Evolutionary conservation across 2,329 filamentous ascomycete genomes (phyloP).

Genomic region (Peltaster fructicola): DNA sequence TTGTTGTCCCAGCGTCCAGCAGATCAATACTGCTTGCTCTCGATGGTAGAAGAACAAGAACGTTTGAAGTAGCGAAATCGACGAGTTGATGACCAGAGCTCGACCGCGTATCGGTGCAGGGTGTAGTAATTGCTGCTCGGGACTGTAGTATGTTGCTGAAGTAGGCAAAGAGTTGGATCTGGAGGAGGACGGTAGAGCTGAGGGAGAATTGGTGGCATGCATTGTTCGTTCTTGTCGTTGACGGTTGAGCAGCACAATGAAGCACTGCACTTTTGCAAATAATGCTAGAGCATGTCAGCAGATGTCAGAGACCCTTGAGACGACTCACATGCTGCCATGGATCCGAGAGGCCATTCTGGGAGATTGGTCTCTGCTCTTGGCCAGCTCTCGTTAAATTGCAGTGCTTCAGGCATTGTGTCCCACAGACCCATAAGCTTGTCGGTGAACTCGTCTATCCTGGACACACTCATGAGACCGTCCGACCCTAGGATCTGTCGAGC

Average conservation of each 20-base stretch:
- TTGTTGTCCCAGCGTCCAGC: slow-evolving; percentile 32
- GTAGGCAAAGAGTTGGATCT: slow-evolving; percentile 1
- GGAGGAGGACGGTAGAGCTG: neutral
- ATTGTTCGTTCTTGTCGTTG: slow-evolving; percentile 22
- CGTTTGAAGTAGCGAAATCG: slow-evolving; percentile 23
- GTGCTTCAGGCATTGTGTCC: slow-evolving; percentile 29
- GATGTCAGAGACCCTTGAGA: neutral
- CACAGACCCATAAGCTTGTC: slow-evolving; percentile 25
- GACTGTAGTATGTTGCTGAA: slow-evolving; percentile 2
- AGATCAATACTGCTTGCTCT: slow-evolving; percentile 26
- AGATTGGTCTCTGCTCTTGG: slow-evolving; percentile 19
- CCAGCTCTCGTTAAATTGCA: slow-evolving; percentile 32
- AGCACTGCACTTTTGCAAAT: slow-evolving; percentile 30
- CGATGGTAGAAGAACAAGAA: slow-evolving; percentile 30
- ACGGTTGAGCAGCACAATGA: slow-evolving; percentile 31
- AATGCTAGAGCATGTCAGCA: slow-evolving; percentile 18
- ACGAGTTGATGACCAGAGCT: slow-evolving; percentile 25
- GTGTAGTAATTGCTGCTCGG: slow-evolving; percentile 5
- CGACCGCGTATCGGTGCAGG: slow-evolving; percentile 20
- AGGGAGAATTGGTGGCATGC: slow-evolving; percentile 6
- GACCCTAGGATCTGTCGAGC: slow-evolving; percentile 30
- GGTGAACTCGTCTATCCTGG: slow-evolving; percentile 30
- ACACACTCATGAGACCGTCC: slow-evolving; percentile 22
- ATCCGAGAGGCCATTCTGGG: slow-evolving; percentile 30
- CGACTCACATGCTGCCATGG: slow-evolving; percentile 27